Evolutionary conservation across 2,329 filamentous ascomycete genomes (phyloP).

Genomic region (Penicillium sp.): DNA sequence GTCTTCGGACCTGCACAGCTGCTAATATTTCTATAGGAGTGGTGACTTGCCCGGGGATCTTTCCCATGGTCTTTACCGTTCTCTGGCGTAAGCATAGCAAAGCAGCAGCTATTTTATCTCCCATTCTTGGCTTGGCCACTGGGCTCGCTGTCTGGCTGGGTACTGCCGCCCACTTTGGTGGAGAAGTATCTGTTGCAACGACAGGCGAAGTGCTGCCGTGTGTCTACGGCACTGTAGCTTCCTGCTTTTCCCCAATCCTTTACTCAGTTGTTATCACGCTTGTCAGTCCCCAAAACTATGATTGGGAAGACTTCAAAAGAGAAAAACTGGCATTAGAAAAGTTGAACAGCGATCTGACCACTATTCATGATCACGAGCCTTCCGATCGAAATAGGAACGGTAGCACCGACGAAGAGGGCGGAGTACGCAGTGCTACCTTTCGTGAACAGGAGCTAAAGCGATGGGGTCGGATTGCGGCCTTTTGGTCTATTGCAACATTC

Average conservation of each 20-base stretch:
- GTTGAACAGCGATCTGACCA: slow-evolving; percentile 29
- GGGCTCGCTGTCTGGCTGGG: slow-evolving; percentile 60
- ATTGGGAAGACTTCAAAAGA: slow-evolving; percentile 45
- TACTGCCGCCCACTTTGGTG: slow-evolving; percentile 51
- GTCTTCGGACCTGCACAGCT: background rate
- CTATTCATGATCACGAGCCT: slow-evolving; percentile 10
- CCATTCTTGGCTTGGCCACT: slow-evolving; percentile 55
- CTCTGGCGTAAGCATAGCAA: slow-evolving; percentile 58
- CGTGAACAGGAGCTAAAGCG: slow-evolving; percentile 46
- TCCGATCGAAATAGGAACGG: background rate
- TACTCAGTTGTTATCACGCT: slow-evolving; percentile 56
- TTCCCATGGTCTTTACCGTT: slow-evolving; percentile 59
- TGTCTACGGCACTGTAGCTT: slow-evolving; percentile 58
- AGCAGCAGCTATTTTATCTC: slow-evolving; percentile 55
- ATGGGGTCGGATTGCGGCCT: slow-evolving; percentile 52
- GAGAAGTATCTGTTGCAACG: slow-evolving; percentile 52
- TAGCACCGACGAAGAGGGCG: slow-evolving; percentile 16
- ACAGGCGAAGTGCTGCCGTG: slow-evolving; percentile 57
- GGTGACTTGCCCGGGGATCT: slow-evolving; percentile 58
- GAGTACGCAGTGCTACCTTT: slow-evolving; percentile 16
- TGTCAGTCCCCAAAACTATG: slow-evolving; percentile 48
- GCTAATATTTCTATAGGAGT: slow-evolving; percentile 41
- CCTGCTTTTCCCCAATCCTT: slow-evolving; percentile 57
- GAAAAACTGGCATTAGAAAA: slow-evolving; percentile 35
- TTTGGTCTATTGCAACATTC: slow-evolving; percentile 56